Percentiles rank a stretch among this genome's conserved stretches.
These are phyloP conservation scores for Powellomyces hirtus DNA, from an alignment of 192 early-diverging fungal species.

Conservation along the genomic window DNA sequence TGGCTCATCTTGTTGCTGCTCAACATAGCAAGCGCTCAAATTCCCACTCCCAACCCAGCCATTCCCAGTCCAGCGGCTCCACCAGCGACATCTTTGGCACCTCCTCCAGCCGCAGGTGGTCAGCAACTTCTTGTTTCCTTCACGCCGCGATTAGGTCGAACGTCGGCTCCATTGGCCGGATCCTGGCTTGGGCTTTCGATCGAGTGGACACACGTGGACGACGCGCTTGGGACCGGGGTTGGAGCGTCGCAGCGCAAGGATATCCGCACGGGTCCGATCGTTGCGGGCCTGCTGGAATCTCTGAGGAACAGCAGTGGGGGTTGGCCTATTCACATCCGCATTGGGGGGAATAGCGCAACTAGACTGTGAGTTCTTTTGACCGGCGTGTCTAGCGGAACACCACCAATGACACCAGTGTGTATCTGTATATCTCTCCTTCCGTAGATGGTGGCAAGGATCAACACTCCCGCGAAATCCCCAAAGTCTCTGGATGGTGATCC, in stretches of 20 bases:
- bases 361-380: constrained; percentile 2
- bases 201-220: constrained; percentile 29
- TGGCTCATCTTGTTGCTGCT: too few species aligned
- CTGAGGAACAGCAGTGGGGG: constrained; percentile 4
- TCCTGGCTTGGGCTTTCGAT: constrained; percentile 13
- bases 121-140: too few species aligned
- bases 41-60: too few species aligned
- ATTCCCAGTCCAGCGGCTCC: too few species aligned
- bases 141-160: not conserved
- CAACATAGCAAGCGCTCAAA: too few species aligned
- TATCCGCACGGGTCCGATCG: not conserved
- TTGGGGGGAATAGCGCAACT: constrained; percentile 27
- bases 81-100: too few species aligned
- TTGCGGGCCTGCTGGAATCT: not conserved
- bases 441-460: constrained; percentile 27
- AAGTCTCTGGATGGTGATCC: constrained; percentile 14
- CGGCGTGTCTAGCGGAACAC: not conserved
- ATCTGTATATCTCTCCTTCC: not conserved
- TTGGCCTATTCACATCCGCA: constrained; percentile 3
- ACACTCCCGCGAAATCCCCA: constrained; percentile 7
- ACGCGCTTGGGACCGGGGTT: constrained; percentile 13
- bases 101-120: too few species aligned
- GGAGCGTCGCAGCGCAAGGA: not conserved
- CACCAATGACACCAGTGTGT: too few species aligned
- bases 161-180: not conserved